Conservation (phyloP, 129 eudicot species). For the Mikania micrantha region DNA sequence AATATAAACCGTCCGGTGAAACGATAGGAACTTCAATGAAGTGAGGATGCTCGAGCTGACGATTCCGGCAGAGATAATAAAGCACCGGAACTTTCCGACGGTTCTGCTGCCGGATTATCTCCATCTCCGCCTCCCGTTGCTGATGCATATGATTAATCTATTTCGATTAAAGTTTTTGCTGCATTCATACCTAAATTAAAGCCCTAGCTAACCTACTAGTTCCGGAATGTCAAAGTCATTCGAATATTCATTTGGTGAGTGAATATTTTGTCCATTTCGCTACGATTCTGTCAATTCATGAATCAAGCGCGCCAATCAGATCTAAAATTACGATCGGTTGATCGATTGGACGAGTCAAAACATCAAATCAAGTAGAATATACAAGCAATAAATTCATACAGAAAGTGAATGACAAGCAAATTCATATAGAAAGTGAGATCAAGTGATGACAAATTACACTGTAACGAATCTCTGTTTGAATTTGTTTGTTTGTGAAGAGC, state of each 20-base stretch:
- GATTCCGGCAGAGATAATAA: slow-evolving; percentile 77
- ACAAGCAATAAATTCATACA: slow-evolving; percentile 10
- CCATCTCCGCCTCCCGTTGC: slow-evolving; percentile 21
- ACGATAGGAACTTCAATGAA: slow-evolving; percentile 80
- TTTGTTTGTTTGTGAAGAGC: not conserved
- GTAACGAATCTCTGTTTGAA: slow-evolving; percentile 9
- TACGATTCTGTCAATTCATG: slow-evolving; percentile 9
- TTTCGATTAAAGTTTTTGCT: slow-evolving; percentile 45
- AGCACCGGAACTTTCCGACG: slow-evolving; percentile 66
- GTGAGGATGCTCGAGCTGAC: slow-evolving; percentile 98
- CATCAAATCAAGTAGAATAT: slow-evolving; percentile 16
- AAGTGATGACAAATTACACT: slow-evolving; percentile 8
- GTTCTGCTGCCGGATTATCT: slow-evolving; percentile 16
- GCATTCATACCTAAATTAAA: slow-evolving; percentile 6
- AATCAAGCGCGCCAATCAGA: slow-evolving; percentile 11
- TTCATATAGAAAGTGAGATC: not conserved
- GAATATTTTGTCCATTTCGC: slow-evolving; percentile 14
- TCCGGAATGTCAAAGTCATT: not conserved
- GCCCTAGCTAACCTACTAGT: not conserved
- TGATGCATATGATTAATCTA: slow-evolving; percentile 74
- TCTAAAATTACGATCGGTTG: not conserved
- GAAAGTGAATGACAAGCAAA: slow-evolving; percentile 17
- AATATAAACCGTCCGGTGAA: slow-evolving; percentile 74
- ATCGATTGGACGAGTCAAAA: slow-evolving; percentile 15
- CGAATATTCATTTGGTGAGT: slow-evolving; percentile 12